Base-by-base conservation (phyloP, 352 stramenopile species). In the Globisporangium alternatum region DNA sequence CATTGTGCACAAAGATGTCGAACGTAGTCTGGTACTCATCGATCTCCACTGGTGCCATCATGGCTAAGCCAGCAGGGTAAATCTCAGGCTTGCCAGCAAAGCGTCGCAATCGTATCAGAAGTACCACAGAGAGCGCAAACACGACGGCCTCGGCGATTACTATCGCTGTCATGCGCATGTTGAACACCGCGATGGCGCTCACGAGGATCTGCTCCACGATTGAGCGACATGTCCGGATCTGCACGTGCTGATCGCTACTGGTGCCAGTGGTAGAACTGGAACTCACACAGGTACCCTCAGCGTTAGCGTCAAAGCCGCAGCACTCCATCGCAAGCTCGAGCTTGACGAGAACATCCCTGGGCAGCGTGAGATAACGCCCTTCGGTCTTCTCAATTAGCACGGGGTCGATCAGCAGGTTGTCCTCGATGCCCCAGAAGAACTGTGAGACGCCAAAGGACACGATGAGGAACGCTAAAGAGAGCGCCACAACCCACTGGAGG, bases 281-380 rank as follows among this genome's bases (percentile, higher is more conserved):
- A 8, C 60, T 17, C 1, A 78, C 19, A 12, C 77, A 85, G 0
- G 67, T 55, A 8, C 77, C 77, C 67, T 89, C 74, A 1, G 65
- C 19, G 2, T 33, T 72, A 6, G 48, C 31, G 8, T 65, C 65
- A 41, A 82, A 85, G 15, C 80, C 80, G 21, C 80, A 89, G 47
- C 80, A 89, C 13, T 63, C 62, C 60, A 89, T 74, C 21, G 60
- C 58, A 39, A 76, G 71, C 54, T 89, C 80, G 3, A 89, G n/a
- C 2, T 52, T 25, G 10, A 83, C 43, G 13, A 80, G 51, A 5
- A 31, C 61, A 1, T 65, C 62, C 0, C 56, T 47, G 3, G 76
- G 45, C 7, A 86, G 45, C 0, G 45, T 53, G 17, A 74, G 43
- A 37, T 76, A 86, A 25, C 73, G 77, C 0, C 56, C 41, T 35